Evolutionary conservation across 2,329 filamentous ascomycete species (phyloP), one percentile per base, ranked within the genome.

Genomic region (Paramyrothecium sp.): DNA sequence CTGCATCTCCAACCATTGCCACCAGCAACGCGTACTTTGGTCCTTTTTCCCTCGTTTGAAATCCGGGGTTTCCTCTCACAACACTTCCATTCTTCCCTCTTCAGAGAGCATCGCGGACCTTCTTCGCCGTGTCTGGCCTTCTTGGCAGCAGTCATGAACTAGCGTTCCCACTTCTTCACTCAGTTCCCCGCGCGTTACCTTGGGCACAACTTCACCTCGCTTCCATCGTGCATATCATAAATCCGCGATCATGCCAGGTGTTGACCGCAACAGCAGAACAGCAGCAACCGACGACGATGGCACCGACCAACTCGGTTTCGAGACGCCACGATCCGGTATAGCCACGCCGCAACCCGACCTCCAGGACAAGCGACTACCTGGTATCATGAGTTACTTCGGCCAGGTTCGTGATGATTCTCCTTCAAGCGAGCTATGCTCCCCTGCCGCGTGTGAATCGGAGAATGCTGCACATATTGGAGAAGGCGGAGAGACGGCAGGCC

Each of bases 321-420:
- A 91, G 67, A 93, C 91, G 55, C 95, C 92, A 68, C 90, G 92
- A 69, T 96, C 93, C 66, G 92, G 93, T 70, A 86, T 96, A 74
- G 90, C 92, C 65, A 99, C 95, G 61, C 95, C 95, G 65, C 90
- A 93, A 70, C 95, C 95, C 65, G 94, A 98, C 77, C 89, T 90
- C 62, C 89, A 90, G 71, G 95, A 99, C 80, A 97, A 97, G 80
- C 90, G 95, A 78, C 83, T 96, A 72, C 95, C 95, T 66, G 91
- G 92, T 73, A 96, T 98, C 80, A 89, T 95, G 84, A 96, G 89
- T 82, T 97, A 95, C 83, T 97, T 98, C 85, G 90, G 89, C 81
- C 95, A 99, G 94, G 95, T 99, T 96, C 89, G 95, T 97, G 85
- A 85, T 83, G 86, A 85, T 81, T 86, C 88, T 87, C 83, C 84